A percentile compares a stretch with the other conserved stretches of the same genome.
Evolutionary conservation across 2,329 filamentous ascomycete genomes (phyloP).

Genomic region (Penicillium freii): DNA sequence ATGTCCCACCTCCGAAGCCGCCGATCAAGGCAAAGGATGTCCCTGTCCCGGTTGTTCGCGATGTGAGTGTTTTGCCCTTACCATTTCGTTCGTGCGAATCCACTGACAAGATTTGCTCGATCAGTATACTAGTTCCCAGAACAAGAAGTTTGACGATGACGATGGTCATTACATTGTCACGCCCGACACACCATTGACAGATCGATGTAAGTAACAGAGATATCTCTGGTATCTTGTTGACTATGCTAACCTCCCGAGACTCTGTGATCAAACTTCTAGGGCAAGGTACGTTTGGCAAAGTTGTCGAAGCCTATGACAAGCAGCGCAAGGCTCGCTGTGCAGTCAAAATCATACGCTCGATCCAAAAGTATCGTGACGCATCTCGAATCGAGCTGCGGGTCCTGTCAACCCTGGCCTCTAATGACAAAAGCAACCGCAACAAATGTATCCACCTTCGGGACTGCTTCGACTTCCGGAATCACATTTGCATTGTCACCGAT

Average conservation of each 20-base stretch:
- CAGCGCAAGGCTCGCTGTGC: constrained; percentile 77
- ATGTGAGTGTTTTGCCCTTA: constrained; percentile 48
- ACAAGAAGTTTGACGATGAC: constrained; percentile 85
- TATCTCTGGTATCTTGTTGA: background rate
- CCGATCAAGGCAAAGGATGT: constrained; percentile 87
- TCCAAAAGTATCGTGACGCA: constrained; percentile 96
- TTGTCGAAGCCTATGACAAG: constrained; percentile 86
- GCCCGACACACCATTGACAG: constrained; percentile 79
- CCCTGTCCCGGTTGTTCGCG: constrained; percentile 57
- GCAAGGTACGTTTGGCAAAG: constrained; percentile 97
- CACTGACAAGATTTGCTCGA: constrained; percentile 4
- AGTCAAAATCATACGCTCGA: constrained; percentile 96
- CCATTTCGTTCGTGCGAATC: constrained; percentile 9
- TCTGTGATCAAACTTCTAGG: constrained; percentile 85
- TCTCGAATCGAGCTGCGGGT: constrained; percentile 93
- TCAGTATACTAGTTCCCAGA: constrained; percentile 49
- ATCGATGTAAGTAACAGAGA: constrained; percentile 70
- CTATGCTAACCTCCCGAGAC: constrained; percentile 54
- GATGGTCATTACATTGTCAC: constrained; percentile 96
- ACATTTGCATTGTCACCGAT: constrained; percentile 84
- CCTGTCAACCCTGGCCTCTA: constrained; percentile 83
- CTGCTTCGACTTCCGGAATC: constrained; percentile 94
- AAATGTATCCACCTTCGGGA: constrained; percentile 95
- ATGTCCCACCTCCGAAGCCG: constrained; percentile 82
- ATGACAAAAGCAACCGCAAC: constrained; percentile 88